Percentiles rank a stretch among this genome's conserved stretches.
phyloP scores from a whole-genome alignment of 768 basidiomycete genomes.

The Tubosaeta sp. region DNA sequence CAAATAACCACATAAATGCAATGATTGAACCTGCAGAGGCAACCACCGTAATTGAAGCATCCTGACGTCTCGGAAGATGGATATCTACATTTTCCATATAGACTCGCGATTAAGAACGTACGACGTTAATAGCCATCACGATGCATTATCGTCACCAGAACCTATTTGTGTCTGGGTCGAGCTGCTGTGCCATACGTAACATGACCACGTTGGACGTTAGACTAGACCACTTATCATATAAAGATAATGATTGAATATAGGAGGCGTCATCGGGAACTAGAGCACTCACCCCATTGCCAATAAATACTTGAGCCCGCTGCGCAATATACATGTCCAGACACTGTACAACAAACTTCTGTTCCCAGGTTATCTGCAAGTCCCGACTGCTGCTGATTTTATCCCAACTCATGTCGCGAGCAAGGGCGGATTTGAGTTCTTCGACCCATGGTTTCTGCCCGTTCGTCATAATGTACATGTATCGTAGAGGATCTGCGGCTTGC shows the following conservation, averaged over 20 bases:
- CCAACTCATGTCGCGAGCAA: conserved; percentile 34
- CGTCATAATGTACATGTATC: conserved; percentile 44
- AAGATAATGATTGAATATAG: conserved; percentile 1
- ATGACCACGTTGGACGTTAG: conserved; percentile 39
- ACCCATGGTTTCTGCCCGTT: conserved; percentile 44
- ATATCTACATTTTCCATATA: no score
- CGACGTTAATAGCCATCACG: background rate
- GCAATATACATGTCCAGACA: conserved; percentile 51
- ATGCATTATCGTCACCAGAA: conserved; percentile 31
- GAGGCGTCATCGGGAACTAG: background rate
- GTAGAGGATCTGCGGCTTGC: conserved; percentile 24
- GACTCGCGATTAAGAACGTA: background rate
- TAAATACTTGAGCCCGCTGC: conserved; percentile 44
- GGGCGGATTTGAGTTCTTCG: conserved; percentile 33
- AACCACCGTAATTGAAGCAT: no score
- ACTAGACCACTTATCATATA: conserved; percentile 35
- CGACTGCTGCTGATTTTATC: conserved; percentile 36
- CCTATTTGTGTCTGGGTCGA: conserved; percentile 27
- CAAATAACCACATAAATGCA: no score
- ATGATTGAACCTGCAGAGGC: no score
- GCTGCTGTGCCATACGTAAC: conserved; percentile 32
- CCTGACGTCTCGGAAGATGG: no score
- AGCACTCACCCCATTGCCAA: conserved; percentile 49
- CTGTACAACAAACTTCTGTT: conserved; percentile 42
- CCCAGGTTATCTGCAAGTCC: conserved; percentile 39